Percentiles rank a stretch among this genome's conserved stretches.
Evolutionary conservation across 441 rosid species (phyloP).

Genomic region (Gossypium lobatum): DNA sequence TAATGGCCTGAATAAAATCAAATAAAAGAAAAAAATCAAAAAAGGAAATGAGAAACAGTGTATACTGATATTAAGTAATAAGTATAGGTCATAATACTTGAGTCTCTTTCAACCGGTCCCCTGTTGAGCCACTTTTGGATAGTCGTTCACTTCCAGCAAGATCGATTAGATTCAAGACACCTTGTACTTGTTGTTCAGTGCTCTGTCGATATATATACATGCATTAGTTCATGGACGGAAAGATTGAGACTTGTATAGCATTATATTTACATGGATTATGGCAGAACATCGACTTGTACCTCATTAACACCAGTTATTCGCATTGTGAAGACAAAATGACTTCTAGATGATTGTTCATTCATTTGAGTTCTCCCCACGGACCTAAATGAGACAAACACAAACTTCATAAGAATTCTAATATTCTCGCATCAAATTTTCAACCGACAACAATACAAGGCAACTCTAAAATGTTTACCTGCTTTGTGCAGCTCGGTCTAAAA

Average conservation of each 20-base stretch:
- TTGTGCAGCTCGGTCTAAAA: constrained; percentile 79
- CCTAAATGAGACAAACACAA: constrained; percentile 28
- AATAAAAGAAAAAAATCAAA: neutral
- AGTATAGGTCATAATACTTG: constrained; percentile 20
- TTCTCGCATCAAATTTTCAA: neutral
- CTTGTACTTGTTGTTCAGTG: constrained; percentile 48
- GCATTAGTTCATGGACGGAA: neutral
- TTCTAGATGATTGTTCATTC: constrained; percentile 96
- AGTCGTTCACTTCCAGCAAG: constrained; percentile 49
- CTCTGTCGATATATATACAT: constrained; percentile 21
- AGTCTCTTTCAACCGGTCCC: constrained; percentile 44
- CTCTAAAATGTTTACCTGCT: constrained; percentile 48
- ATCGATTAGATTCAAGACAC: constrained; percentile 43
- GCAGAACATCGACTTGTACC: constrained; percentile 31
- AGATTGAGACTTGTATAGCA: neutral
- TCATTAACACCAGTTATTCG: constrained; percentile 83
- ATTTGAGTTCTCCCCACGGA: constrained; percentile 93
- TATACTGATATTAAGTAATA: constrained; percentile 9
- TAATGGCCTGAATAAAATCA: constrained; percentile 58
- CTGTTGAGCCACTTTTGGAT: constrained; percentile 42
- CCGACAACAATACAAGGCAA: neutral
- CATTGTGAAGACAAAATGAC: constrained; percentile 90
- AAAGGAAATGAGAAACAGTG: neutral
- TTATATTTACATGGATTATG: neutral
- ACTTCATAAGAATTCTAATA: neutral